Evolutionary conservation across 257 asterid species (phyloP).

Genomic region (Voacanga thouarsii): DNA sequence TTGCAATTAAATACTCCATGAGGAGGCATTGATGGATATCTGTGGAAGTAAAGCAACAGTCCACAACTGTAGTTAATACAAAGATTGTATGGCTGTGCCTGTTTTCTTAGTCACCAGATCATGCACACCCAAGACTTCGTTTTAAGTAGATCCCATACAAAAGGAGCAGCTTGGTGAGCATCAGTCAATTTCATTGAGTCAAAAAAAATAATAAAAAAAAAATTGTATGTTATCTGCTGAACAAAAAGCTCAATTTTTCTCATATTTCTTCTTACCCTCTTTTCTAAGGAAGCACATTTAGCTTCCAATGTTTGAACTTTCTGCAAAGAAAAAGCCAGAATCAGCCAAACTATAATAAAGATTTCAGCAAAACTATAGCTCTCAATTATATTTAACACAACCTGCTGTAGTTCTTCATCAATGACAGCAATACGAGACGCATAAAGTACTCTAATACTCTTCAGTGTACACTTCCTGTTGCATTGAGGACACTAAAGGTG

Average conservation of each 20-base stretch:
- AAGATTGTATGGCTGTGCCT: not conserved
- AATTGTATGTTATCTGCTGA: not conserved
- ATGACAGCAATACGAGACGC: constrained; percentile 61
- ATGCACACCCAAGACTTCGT: not conserved
- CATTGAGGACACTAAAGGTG: constrained; percentile 87
- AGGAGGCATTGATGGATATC: not conserved
- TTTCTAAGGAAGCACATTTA: constrained; percentile 56
- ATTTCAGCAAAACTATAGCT: not conserved
- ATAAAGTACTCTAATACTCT: constrained; percentile 71
- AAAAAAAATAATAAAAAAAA: not conserved
- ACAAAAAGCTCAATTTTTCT: not conserved
- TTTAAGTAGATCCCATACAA: not conserved
- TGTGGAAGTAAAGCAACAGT: not conserved
- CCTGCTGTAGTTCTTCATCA: constrained; percentile 77
- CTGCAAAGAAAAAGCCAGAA: constrained; percentile 40
- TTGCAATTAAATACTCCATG: not conserved
- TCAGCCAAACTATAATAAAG: constrained; percentile 6
- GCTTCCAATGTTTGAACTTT: constrained; percentile 58
- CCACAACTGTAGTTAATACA: not conserved
- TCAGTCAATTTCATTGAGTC: not conserved
- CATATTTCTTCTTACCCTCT: constrained; percentile 51
- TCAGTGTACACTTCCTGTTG: constrained; percentile 54
- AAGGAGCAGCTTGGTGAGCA: not conserved
- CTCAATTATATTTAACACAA: constrained; percentile 16
- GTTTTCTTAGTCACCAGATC: not conserved